Evolutionary conservation across 2,329 filamentous ascomycete species (phyloP), one percentile per base, ranked within the genome.

Genomic region (Ceratocystis harringtonii): DNA sequence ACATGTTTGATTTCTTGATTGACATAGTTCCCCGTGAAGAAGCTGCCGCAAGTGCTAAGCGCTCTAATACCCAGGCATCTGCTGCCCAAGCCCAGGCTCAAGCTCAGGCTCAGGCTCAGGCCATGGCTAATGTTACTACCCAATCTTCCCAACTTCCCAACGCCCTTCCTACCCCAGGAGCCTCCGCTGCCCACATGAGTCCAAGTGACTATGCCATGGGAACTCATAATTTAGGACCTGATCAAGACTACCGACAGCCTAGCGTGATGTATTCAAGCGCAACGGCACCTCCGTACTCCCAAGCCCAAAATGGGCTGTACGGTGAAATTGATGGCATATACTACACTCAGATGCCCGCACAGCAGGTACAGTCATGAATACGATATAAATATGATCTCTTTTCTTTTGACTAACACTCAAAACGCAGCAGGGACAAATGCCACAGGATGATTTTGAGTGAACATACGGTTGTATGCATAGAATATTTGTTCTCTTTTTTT

Each of bases 1-100:
- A 99, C 78, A 99, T 99, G 94, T 99, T 99, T 75, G 94, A 99
- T 78, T 99, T 99, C 77, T 81, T 99, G 67, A 99, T 99, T 74
- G 94, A 99, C 73, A 99, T 99, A 68, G 94, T 99, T 5, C 94
- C 94, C 2, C 87, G 94, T 63, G 94, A 99, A 75, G 94, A 99
- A 75, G 91, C 92, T 44, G 83, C 89, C 8, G 85, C 88, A 25
- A 90, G 92, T 73, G 84, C 91, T 50, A 96, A 96, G 78, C 82
- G 92, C 69, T 80, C 85, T 55, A 78, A 80, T 55, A 78, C 81
- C 6, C 80, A 84, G 68, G 74, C 80, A 44, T 64, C 63, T 17
- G 74, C 72, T 30, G 70, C 75, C 43, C 72, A 75, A 19, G 71
- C 74, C 2, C 52, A 60, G 22, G 50, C 41, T 22, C 65, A 66